Percentiles rank a stretch among this genome's conserved stretches.
These are phyloP conservation scores for Beauveria sp. DNA, from an alignment of 2,329 filamentous ascomycete species.

Conservation along the genomic window DNA sequence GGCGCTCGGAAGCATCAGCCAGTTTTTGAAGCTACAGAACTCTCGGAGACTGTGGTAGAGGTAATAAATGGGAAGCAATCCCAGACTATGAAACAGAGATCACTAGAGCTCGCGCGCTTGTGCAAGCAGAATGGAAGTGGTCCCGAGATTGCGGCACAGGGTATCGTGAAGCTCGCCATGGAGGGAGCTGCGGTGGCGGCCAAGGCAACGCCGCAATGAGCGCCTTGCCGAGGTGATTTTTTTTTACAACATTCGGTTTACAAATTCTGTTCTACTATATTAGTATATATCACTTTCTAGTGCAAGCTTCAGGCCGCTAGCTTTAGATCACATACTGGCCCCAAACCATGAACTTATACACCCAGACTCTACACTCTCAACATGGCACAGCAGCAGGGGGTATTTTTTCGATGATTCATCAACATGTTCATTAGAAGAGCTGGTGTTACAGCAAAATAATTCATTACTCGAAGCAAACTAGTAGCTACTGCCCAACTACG, in stretches of 20 bases:
- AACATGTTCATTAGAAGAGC: neutral
- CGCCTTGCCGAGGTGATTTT: neutral
- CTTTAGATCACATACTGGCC: no score
- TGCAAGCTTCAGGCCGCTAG: neutral
- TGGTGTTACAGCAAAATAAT: no score
- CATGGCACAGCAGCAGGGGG: no score
- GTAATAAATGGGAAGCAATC: constrained; percentile 14
- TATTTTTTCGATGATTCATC: neutral
- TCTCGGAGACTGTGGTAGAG: constrained; percentile 14
- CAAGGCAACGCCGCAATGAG: neutral
- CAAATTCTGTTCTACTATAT: neutral
- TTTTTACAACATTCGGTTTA: neutral
- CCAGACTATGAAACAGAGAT: constrained; percentile 10
- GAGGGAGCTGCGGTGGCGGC: neutral
- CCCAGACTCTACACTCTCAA: no score
- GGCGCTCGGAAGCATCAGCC: constrained; percentile 18
- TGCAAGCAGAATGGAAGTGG: constrained; percentile 13
- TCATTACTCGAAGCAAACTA: no score
- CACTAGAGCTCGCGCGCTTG: constrained; percentile 6
- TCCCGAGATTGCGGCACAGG: constrained; percentile 21
- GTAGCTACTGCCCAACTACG: neutral
- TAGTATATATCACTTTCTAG: neutral
- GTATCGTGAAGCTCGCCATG: constrained; percentile 8
- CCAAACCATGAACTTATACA: no score
- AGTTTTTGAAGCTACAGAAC: constrained; percentile 17